phyloP scores from a whole-genome alignment of 2,329 filamentous ascomycete species.

The Ascochyta pisi region DNA sequence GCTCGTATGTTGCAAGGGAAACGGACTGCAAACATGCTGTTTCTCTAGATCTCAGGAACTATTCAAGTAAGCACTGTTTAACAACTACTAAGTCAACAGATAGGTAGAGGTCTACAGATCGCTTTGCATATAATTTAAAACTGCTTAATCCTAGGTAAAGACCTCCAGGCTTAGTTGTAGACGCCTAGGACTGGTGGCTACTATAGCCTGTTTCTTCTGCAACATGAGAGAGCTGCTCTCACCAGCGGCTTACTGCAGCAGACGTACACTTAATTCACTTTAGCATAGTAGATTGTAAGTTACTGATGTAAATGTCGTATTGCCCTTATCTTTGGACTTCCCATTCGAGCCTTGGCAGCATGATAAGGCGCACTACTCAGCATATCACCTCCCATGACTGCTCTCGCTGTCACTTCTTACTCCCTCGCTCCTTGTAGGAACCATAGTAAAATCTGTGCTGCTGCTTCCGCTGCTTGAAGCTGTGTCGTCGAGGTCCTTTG shows the following conservation, averaged over 20 bases:
- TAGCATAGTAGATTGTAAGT: no score
- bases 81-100: no score
- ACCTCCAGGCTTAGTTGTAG: no score
- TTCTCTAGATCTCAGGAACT: no score
- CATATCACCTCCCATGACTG: conserved; percentile 1
- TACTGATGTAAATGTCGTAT: conserved; percentile 1
- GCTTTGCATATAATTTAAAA: no score
- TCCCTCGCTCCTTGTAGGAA: conserved; percentile 24
- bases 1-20: neutral
- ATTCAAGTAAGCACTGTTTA: no score
- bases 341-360: conserved; percentile 1
- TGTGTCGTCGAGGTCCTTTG: conserved; percentile 15
- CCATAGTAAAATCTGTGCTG: conserved; percentile 30
- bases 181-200: no score
- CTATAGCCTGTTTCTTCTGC: no score
- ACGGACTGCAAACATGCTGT: no score
- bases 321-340: conserved; percentile 14
- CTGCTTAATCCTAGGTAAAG: no score
- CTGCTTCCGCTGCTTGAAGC: conserved; percentile 23
- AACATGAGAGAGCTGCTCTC: no score
- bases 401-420: conserved; percentile 18
- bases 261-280: neutral
- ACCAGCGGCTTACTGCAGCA: neutral
- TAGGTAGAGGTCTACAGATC: no score
- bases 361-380: conserved; percentile 4